Conservation (phyloP, 371 early-diverging fungal genomes). For the Mortierella sp. region DNA sequence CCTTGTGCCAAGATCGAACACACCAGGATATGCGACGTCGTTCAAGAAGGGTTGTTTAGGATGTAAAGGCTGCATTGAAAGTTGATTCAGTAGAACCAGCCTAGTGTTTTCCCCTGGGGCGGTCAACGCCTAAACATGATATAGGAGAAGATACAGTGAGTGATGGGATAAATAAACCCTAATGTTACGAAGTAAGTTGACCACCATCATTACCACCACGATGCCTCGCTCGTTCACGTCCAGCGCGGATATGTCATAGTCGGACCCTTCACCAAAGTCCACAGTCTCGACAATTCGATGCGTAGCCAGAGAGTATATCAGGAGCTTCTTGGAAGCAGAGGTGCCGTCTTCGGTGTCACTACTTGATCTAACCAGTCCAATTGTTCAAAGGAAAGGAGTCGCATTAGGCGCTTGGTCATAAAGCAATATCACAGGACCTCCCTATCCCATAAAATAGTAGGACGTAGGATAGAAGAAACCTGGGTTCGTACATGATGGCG, state of each 20-base stretch:
- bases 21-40: slow-evolving; percentile 58
- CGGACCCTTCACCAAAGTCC: slow-evolving; percentile 54
- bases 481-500: slow-evolving; percentile 61
- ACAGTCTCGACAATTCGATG: slow-evolving; percentile 47
- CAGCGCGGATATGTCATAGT: slow-evolving; percentile 56
- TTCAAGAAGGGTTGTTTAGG: slow-evolving; percentile 51
- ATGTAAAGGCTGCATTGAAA: slow-evolving; percentile 47
- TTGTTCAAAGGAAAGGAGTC: not conserved
- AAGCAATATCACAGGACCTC: too few species aligned
- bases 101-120: slow-evolving; percentile 46
- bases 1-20: slow-evolving; percentile 70
- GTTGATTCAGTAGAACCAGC: slow-evolving; percentile 58
- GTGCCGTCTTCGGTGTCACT: slow-evolving; percentile 17
- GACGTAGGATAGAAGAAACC: not conserved
- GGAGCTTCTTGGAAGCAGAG: slow-evolving; percentile 20
- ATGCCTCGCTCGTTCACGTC: slow-evolving; percentile 59
- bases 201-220: slow-evolving; percentile 56
- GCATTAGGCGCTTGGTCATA: not conserved
- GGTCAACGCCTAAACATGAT: slow-evolving; percentile 9
- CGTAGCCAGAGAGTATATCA: slow-evolving; percentile 61
- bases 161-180: too few species aligned
- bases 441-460: not conserved
- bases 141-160: too few species aligned
- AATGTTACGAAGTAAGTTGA: too few species aligned
- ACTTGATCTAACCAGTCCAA: slow-evolving; percentile 16